These are phyloP conservation scores for Claviceps pazoutovae DNA, from an alignment of 2,329 filamentous ascomycete species.

Conservation along the genomic window DNA sequence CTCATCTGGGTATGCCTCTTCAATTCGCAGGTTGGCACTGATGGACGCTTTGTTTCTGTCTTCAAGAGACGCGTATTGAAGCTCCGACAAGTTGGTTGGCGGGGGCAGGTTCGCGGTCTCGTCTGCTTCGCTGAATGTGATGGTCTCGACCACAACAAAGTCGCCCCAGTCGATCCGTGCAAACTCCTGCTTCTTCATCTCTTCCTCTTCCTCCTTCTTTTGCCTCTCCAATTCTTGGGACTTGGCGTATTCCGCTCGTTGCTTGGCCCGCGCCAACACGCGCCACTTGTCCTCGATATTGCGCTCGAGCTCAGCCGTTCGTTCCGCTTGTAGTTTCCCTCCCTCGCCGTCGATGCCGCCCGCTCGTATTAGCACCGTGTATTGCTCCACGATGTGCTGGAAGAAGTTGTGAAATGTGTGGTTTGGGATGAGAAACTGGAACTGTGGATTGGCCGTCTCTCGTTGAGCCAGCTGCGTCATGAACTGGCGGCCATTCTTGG, in stretches of 20 bases:
- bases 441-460: conserved; percentile 83
- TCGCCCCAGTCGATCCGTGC: conserved; percentile 96
- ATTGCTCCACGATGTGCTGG: conserved; percentile 83
- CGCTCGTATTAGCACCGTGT: conserved; percentile 61
- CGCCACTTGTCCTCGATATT: conserved; percentile 71
- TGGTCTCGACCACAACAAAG: conserved; percentile 90
- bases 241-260: conserved; percentile 77
- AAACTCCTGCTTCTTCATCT: conserved; percentile 62
- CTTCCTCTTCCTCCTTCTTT: conserved; percentile 76
- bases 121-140: conserved; percentile 80
- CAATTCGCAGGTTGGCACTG: conserved; percentile 67
- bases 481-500: conserved; percentile 82
- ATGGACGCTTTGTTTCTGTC: conserved; percentile 88
- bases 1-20: conserved; percentile 85
- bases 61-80: conserved; percentile 88
- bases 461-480: conserved; percentile 81
- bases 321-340: conserved; percentile 56
- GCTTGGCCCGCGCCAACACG: conserved; percentile 65
- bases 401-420: conserved; percentile 97
- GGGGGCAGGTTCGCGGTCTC: conserved; percentile 76
- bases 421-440: conserved; percentile 88
- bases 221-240: conserved; percentile 73
- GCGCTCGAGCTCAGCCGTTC: conserved; percentile 56
- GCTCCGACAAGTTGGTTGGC: conserved; percentile 76
- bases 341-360: conserved; percentile 52